Base-by-base conservation (phyloP, 148 eudicot species). In the Suaeda aralocaspica region DNA sequence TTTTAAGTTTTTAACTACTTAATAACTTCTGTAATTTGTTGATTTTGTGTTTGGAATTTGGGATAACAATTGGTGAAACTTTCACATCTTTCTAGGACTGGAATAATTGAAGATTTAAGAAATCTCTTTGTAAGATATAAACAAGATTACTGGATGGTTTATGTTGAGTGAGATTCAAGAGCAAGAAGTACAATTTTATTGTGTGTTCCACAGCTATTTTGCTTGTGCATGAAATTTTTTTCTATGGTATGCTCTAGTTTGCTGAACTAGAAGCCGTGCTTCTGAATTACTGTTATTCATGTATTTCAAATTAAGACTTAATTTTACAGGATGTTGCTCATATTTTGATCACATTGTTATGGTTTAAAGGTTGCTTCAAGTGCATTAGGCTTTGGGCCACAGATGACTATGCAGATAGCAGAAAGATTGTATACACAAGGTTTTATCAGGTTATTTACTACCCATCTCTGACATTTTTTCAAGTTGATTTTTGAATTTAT, bases 361-460 rank as follows among this genome's bases (percentile, higher is more conserved):
- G 66, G 67, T 24, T 56, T 57, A 58, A 79, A 92, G 98, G 92
- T 92, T 80, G 98, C 96, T 78, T 92, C 98, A 70, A 92, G 98
- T 76, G 87, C 98, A 59, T 77, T 92, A 67, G 96, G 96, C 29
- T 81, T 84, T 73, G 98, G 94, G 72, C 98, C 98, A 24, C 98
- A 92, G 72, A 72, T 85, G 81, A 85, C 98, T 65, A 92, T 92
- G 98, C 98, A 92, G 79, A 66, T 90, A 55, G 98, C 98, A 74
- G 98, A 92, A 79, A 91, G 92, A 69, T 76, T 92, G 78, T 92
- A 92, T 74, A 92, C 98, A 63, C 98, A 92, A 85, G 98, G 98
- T 72, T 92, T 77, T 71, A 92, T 92, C 87, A 92, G 96, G 98
- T 92, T 66, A 51, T 75, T 26, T 22, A 39, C 64, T 55, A 39